Base-by-base conservation (phyloP, 1,139 yeast genomes). In the Zygosaccharomyces pseudobailii region DNA sequence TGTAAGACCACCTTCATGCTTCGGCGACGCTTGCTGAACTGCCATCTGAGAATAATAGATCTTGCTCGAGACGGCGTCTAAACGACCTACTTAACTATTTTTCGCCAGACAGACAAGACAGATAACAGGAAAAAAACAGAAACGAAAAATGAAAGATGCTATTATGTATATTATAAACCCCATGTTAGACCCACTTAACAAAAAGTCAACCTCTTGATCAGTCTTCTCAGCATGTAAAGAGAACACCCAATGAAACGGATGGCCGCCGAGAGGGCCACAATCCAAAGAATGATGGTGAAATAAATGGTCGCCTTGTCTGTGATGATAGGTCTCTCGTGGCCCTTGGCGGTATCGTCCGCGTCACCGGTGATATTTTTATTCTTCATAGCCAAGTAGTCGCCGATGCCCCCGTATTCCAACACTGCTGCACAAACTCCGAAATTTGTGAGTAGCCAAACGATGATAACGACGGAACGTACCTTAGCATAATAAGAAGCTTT, bases 1-100 rank as follows among this genome's bases (percentile, higher is more conserved):
- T 90, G 98, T 33, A 90, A 78, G 2, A 90, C 96, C 2, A 90
- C 87, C 65, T 82, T 82, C 98, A 90, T 90, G 9, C 33, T 38
- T 10, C 20, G 9, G 5, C 10, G 6, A 10, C 22, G 22, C 17
- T 30, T 30, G 19, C 4, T 30, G 30, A n/a, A 13, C 17, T 13
- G 2, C 17, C 3, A 27, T 27, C 9, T 1, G 2, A 9, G 8
- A 3, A 27, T 3, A n/a, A 7, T 3, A 24, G 9, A 2, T 9
- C 9, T 4, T 27, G 30, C 33, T 30, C 33, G 33, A 30, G 33
- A 30, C 19, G 19, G 33, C 33, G 33, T 30, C 33, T 30, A 30
- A 9, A 6, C 13, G 5, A 8, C 13, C 13, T 13, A 30, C 19
- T n/a, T 30, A 4, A n/a, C 4, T 6, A 10, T 30, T 4, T 30